phyloP scores from a whole-genome alignment of 345 rosid species.

The Citrus cavaleriei region DNA sequence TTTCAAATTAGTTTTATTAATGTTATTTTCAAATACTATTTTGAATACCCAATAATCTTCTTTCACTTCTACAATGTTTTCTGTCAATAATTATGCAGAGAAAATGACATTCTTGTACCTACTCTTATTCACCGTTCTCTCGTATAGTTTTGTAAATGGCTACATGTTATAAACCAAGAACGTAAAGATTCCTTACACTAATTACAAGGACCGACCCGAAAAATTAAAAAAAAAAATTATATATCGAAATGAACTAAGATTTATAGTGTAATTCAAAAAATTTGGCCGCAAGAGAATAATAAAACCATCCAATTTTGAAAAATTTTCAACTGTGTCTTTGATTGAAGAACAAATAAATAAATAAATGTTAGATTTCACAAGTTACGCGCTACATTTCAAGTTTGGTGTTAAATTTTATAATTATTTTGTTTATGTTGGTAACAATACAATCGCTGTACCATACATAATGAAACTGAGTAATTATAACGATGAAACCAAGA shows the following conservation, averaged over 20 bases:
- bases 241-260: too few relatives aligned
- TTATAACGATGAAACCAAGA: not conserved
- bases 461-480: not conserved
- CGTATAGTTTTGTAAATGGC: not conserved
- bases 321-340: too few relatives aligned
- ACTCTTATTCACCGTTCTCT: not conserved
- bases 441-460: too few relatives aligned
- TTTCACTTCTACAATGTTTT: not conserved
- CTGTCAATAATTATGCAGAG: not conserved
- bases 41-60: not conserved
- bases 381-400: too few relatives aligned
- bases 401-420: too few relatives aligned
- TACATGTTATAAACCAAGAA: not conserved
- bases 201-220: too few relatives aligned
- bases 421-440: not conserved
- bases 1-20: not conserved
- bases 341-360: too few relatives aligned
- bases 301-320: too few relatives aligned
- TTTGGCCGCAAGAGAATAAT: too few relatives aligned
- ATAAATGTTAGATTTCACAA: too few relatives aligned
- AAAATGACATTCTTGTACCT: conserved; percentile 5
- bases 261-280: too few relatives aligned
- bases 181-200: not conserved
- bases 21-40: not conserved
- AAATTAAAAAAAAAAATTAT: too few relatives aligned